Evolutionary conservation across 352 stramenopile genomes (phyloP).

Genomic region (Globisporangium yorkense): DNA sequence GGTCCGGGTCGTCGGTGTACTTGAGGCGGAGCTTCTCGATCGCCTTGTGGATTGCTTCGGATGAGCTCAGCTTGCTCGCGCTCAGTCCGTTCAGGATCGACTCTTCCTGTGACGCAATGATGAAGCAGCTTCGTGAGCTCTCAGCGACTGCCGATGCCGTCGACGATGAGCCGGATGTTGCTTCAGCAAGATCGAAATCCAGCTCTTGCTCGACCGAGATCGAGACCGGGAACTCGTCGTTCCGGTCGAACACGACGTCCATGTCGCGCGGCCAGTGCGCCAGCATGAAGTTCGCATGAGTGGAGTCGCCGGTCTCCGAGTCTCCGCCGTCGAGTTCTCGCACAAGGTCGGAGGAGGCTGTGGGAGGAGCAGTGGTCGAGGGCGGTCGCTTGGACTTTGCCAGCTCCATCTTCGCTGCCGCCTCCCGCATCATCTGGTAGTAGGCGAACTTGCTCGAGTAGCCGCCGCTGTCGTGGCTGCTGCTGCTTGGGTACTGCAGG

Average conservation of each 20-base stretch:
- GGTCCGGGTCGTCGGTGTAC: conserved; percentile 19
- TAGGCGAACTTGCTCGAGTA: conserved; percentile 20
- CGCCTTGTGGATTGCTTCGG: conserved; percentile 36
- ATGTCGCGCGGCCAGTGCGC: conserved; percentile 46
- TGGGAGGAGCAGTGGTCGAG: neutral
- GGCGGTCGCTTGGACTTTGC: conserved; percentile 9
- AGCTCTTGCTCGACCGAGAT: conserved; percentile 34
- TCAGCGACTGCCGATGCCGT: neutral
- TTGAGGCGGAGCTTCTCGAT: conserved; percentile 27
- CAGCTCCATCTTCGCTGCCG: conserved; percentile 26
- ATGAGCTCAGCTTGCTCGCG: conserved; percentile 36
- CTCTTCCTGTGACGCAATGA: conserved; percentile 25
- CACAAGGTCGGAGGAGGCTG: neutral
- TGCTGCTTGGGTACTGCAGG: conserved; percentile 10
- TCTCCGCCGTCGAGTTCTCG: neutral
- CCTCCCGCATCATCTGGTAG: conserved; percentile 31
- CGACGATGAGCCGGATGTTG: neutral
- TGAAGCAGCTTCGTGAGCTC: neutral
- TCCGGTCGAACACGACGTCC: conserved; percentile 30
- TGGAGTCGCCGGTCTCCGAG: conserved; percentile 11
- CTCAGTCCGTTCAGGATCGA: conserved; percentile 38
- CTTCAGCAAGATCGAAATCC: conserved; percentile 3
- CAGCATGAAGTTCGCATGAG: conserved; percentile 34
- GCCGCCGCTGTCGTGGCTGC: neutral
- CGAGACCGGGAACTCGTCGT: conserved; percentile 28